Conservation (phyloP, 2,329 filamentous ascomycete species). For the Diplocarpon rosae region DNA sequence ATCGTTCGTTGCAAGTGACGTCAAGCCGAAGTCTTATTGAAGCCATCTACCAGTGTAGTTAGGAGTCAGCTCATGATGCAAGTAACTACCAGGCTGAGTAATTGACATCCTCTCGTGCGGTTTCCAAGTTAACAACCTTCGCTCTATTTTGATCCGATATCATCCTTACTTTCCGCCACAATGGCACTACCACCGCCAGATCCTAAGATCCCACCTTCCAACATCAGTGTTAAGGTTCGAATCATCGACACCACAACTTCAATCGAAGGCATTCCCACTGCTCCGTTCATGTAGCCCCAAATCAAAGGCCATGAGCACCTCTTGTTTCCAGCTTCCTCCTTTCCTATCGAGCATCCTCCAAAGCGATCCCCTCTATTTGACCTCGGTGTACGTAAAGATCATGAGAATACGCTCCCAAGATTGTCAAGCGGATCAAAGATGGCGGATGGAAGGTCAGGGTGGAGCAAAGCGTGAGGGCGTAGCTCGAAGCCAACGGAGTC, state of each 20-base stretch:
- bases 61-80: too few species aligned
- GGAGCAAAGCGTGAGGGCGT: not conserved
- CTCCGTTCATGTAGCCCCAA: constrained; percentile 15
- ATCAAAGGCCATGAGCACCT: constrained; percentile 30
- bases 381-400: constrained; percentile 33
- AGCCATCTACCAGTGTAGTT: too few species aligned
- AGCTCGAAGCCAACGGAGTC: constrained; percentile 17
- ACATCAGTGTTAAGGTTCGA: constrained; percentile 24
- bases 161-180: not conserved
- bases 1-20: too few species aligned
- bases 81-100: too few species aligned
- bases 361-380: constrained; percentile 28
- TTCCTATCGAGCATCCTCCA: constrained; percentile 36
- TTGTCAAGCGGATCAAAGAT: constrained; percentile 24
- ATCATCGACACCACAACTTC: constrained; percentile 27
- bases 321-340: constrained; percentile 33
- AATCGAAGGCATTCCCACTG: constrained; percentile 18
- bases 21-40: too few species aligned
- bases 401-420: constrained; percentile 29
- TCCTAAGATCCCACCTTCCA: constrained; percentile 25
- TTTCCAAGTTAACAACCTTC: too few species aligned
- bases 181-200: constrained; percentile 16
- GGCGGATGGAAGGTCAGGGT: constrained; percentile 22
- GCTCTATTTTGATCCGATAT: too few species aligned
- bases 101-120: too few species aligned